Evolutionary conservation across 768 basidiomycete species (phyloP).

Genomic region (Pleurotus salmoneostramineus): DNA sequence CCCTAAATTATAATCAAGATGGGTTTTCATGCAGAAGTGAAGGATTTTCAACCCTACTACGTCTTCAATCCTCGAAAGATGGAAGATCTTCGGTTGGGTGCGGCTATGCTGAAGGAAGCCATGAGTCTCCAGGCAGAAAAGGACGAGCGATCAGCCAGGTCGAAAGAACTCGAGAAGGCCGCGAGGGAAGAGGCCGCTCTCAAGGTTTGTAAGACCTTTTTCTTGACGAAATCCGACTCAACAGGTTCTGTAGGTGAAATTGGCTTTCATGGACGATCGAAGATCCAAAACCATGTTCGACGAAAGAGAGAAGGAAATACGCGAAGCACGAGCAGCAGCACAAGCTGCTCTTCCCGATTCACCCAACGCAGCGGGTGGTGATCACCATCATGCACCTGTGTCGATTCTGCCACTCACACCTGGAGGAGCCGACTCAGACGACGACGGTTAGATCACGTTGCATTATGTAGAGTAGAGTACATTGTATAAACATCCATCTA

Average conservation of each 20-base stretch:
- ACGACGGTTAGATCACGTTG: constrained; percentile 3
- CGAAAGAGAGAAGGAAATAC: constrained; percentile 52
- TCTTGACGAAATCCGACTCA: background rate
- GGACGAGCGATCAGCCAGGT: constrained; percentile 42
- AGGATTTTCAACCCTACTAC: constrained; percentile 72
- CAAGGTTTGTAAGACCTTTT: constrained; percentile 30
- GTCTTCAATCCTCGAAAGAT: constrained; percentile 50
- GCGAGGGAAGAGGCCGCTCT: constrained; percentile 48
- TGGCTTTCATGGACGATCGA: constrained; percentile 79
- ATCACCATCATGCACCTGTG: background rate
- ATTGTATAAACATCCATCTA: constrained; percentile 7
- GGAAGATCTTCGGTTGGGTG: constrained; percentile 58
- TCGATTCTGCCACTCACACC: background rate
- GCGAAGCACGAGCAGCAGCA: constrained; percentile 34
- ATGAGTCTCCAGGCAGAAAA: constrained; percentile 48
- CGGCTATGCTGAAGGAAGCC: constrained; percentile 60
- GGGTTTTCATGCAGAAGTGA: constrained; percentile 71
- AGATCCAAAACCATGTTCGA: constrained; percentile 50
- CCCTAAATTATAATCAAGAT: constrained; percentile 38
- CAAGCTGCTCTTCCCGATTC: constrained; percentile 11
- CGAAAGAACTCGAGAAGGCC: constrained; percentile 57
- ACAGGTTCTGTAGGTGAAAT: constrained; percentile 51
- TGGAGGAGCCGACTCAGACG: background rate
- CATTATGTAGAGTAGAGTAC: constrained; percentile 11
- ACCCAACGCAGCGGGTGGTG: constrained; percentile 7